Evolutionary conservation across 768 basidiomycete genomes (phyloP).

Genomic region (Podaxis rugospora): DNA sequence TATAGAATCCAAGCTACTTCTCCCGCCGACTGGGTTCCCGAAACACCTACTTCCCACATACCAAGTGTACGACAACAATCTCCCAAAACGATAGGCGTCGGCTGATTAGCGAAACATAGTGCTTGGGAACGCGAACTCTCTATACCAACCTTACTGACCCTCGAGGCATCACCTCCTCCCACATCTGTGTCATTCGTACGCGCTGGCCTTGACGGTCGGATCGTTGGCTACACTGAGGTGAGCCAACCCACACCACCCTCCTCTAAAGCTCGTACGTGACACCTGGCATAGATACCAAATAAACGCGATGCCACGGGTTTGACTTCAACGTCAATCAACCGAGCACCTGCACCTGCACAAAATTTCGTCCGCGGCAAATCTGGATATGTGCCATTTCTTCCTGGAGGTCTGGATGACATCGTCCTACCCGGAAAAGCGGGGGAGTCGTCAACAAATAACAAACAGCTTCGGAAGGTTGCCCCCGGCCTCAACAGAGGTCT

Average conservation of each 20-base stretch:
- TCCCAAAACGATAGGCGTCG: conserved; percentile 2
- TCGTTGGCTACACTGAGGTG: conserved; percentile 82
- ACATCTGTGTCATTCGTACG: conserved; percentile 72
- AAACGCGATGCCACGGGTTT: conserved; percentile 60
- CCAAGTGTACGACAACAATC: conserved; percentile 63
- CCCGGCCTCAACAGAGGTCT: conserved; percentile 84
- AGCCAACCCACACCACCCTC: conserved; percentile 9
- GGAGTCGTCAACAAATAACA: conserved; percentile 25
- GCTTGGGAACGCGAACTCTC: conserved; percentile 67
- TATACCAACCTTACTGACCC: conserved; percentile 58
- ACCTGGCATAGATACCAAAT: conserved; percentile 44
- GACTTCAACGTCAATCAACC: conserved; percentile 80
- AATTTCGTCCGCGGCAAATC: conserved; percentile 94
- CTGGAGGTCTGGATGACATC: conserved; percentile 83
- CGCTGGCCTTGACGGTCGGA: conserved; percentile 72
- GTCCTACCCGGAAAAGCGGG: conserved; percentile 22
- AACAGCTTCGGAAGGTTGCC: conserved; percentile 63
- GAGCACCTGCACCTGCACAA: conserved; percentile 74
- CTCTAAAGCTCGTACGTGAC: background rate
- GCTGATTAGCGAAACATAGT: conserved; percentile 32
- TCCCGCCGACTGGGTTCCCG: conserved; percentile 64
- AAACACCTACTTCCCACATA: conserved; percentile 73
- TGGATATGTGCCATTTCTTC: conserved; percentile 89
- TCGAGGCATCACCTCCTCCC: conserved; percentile 69
- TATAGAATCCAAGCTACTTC: conserved; percentile 72